Base-by-base conservation (phyloP, 2,329 filamentous ascomycete genomes). In the Malbranchea zuffiana region DNA sequence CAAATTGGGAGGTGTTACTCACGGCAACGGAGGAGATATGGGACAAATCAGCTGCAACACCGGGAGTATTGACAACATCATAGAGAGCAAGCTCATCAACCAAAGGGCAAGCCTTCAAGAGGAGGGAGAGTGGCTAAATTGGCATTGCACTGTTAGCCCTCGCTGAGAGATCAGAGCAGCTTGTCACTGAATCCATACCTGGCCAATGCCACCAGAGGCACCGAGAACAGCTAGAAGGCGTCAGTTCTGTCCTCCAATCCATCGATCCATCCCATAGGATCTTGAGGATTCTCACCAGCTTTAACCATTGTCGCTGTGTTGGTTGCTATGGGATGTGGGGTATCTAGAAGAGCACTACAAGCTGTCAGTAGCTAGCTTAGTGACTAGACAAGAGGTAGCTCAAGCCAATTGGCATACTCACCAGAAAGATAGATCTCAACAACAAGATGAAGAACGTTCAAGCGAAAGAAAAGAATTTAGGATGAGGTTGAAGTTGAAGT, bases 41-140 rank as follows among this genome's bases (percentile, higher is more conserved):
- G 44, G 87, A 95, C 43, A 98, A 78, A 63, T 98, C 90, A 56
- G 88, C 79, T 48, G 87, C 84, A 58, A 98, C 90, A 66, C 90
- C 90, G 53, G 86, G 87, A 34, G 86, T 92, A 75, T 96, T 95
- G 66, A 96, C 88, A 50, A 98, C 87, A 93, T 98, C 90, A 73
- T 95, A 98, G 54, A 98, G 82, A 44, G 86, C 74, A 54, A 98
- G 83, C 71, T 96, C 84, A 56, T 88, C 81, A 55, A 98, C 73
- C 57, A 85, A 77, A 48, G 86, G 82, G 58, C 73, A 83, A 50
- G 82, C 77, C 77, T 98, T 98, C 61, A 96, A 75, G 54, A 98
- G 82, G 50, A 98, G 83, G 49, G 90, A 98, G 56, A 98, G 75
- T 51, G 90, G 90, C 87, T 96, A 58, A 41, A 43, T 31, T 41